A percentile compares a stretch with the other conserved stretches of the same genome.
phyloP scores from a whole-genome alignment of 768 basidiomycete species.

The Exidia glandulosa region DNA sequence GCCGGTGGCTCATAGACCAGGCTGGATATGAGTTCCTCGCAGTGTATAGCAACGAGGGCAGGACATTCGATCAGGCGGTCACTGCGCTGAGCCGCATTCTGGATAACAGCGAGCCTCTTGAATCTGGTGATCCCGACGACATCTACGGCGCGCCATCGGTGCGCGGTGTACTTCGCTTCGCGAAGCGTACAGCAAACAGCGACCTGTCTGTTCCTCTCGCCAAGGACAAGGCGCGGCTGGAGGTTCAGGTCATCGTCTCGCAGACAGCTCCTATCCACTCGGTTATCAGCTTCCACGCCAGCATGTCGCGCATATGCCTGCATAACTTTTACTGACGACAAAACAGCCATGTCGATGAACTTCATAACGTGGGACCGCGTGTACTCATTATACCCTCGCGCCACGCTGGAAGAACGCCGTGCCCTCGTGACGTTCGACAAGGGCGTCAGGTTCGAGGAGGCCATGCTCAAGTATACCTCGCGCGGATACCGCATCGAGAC shows the following conservation, averaged over 20 bases:
- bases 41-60: too few species aligned
- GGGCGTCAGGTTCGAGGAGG: too few species aligned
- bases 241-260: constrained; percentile 32
- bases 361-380: constrained; percentile 30
- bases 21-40: too few species aligned
- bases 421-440: constrained; percentile 11
- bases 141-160: constrained; percentile 18
- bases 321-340: not conserved
- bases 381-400: constrained; percentile 30
- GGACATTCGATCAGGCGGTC: too few species aligned
- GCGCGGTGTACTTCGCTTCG: constrained; percentile 23
- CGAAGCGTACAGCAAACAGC: too few species aligned
- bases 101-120: not conserved
- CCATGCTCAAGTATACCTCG: constrained; percentile 20
- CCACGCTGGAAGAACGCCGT: constrained; percentile 26
- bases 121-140: too few species aligned
- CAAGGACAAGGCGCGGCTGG: not conserved
- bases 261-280: constrained; percentile 20
- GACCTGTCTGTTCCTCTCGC: too few species aligned
- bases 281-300: constrained; percentile 38
- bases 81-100: too few species aligned
- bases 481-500: constrained; percentile 31
- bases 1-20: too few species aligned
- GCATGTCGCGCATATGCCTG: constrained; percentile 18
- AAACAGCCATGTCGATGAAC: constrained; percentile 29